A percentile compares a stretch with the other conserved stretches of the same genome.
phyloP scores from a whole-genome alignment of 768 basidiomycete species.

The Pleurotus platypus region DNA sequence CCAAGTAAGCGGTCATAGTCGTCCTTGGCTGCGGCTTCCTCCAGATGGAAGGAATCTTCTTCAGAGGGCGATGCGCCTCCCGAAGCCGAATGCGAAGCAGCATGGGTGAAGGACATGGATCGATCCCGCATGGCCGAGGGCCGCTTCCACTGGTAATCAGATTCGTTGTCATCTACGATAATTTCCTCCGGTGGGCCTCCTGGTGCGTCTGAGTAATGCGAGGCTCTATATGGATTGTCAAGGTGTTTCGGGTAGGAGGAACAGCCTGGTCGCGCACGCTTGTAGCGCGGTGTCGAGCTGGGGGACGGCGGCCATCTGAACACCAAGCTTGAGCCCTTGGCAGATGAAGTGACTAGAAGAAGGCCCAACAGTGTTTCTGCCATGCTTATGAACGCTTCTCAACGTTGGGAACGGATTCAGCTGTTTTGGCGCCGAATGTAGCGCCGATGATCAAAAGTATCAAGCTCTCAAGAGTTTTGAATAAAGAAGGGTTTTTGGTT shows the following conservation, averaged over 20 bases:
- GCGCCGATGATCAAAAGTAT: too few relatives aligned
- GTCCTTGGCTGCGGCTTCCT: conserved; percentile 29
- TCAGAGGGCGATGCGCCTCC: conserved; percentile 49
- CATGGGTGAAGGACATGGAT: conserved; percentile 48
- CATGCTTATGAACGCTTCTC: conserved; percentile 33
- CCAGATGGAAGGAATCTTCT: conserved; percentile 34
- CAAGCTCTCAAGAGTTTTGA: too few relatives aligned
- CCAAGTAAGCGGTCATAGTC: conserved; percentile 75
- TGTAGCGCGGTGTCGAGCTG: conserved; percentile 58
- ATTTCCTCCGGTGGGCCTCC: conserved; percentile 23
- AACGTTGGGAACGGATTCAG: not conserved
- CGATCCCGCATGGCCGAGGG: conserved; percentile 45
- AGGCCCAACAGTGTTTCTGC: conserved; percentile 79
- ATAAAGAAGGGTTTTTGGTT: too few relatives aligned
- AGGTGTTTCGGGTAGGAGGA: conserved; percentile 44
- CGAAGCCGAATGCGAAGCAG: conserved; percentile 41
- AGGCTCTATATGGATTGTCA: conserved; percentile 74
- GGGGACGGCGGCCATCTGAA: conserved; percentile 86
- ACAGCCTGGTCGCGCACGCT: conserved; percentile 58
- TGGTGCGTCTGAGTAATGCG: conserved; percentile 37
- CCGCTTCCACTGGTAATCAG: conserved; percentile 65
- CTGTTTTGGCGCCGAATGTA: too few relatives aligned
- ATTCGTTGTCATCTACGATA: conserved; percentile 35
- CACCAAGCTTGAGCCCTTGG: conserved; percentile 74
- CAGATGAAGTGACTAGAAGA: conserved; percentile 80